Evolutionary conservation across 2,329 filamentous ascomycete species (phyloP), one percentile per base, ranked within the genome.

Genomic region (Aureobasidium mangrovei): DNA sequence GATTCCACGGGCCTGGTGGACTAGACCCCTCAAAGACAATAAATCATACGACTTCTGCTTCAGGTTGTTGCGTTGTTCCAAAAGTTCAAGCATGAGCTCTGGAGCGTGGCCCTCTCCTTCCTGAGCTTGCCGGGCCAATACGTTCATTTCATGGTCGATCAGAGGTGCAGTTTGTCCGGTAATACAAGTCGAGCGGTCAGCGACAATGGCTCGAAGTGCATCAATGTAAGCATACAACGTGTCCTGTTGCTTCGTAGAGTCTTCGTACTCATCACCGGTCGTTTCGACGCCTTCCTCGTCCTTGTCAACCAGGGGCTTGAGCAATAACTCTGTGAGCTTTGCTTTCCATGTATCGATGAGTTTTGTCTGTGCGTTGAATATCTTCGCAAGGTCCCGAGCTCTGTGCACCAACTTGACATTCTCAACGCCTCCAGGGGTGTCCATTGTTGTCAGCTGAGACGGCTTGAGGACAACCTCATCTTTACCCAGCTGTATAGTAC

Each of bases 261-360:
- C 81, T 60, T 89, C 86, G 59, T 95, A 93, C 66, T 97, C 93
- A 56, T 96, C 85, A 27, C 93, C 93, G 8, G 89, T 91, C 2
- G 83, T 79, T 56, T 95, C 88, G 7, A 78, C 70, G n/a, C 73
- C 74, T 12, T 72, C 71, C 4, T 82, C 82, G 39, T 95, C 89
- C 63, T 93, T 83, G 61, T 97, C 93, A 18, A 97, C 82, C 1
- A 97, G 76, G 0, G 88, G 82, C 57, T 83, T 78, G 8, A 86
- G 71, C 7, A 96, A 75, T 24, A 91, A 78, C 53, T 85, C 78
- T 18, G 88, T 77, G 56, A 91, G 83, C 40, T 82, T 76, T 55
- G 85, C 78, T 40, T 90, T 82, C 88, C 87, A 94, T 45, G 84
- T 77, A 44, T 86, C 79, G 44, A 95, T 77, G 46, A 85, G 69